Evolutionary conservation across 805 yeast genomes (phyloP), one percentile per base, ranked within the genome.

Genomic region (Candida oleophila): DNA sequence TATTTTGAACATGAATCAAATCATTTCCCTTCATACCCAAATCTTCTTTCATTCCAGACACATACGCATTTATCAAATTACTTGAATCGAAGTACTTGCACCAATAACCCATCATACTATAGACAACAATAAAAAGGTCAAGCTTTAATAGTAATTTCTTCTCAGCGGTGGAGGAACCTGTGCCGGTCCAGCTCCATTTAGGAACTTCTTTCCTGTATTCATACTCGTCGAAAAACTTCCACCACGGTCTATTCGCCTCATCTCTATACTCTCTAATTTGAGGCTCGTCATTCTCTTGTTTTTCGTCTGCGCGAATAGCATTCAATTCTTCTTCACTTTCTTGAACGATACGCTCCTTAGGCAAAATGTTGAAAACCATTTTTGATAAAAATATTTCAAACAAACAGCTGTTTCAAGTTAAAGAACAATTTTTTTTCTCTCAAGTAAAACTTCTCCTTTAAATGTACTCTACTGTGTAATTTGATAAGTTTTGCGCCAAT

Each of bases 191-290:
- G 42, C 56, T 55, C 54, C 53, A 56, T 36, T 37, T 44, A 3
- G 60, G 46, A 15, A 52, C 54, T 14, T 46, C 28, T 35, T 50
- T 52, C 15, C 68, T 46, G 49, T 65, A 63, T 45, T 65, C 68
- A 45, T 57, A 65, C 49, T 65, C 68, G 46, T 65, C 68, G 38
- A 77, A 77, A 48, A 64, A 76, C 22, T 68, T 69, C 66, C 67
- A 75, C 78, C 81, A 78, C 32, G 72, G 68, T 42, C 81, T 66
- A 49, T 73, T 57, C 7, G 80, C 80, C 56, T 78, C 83, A 55
- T 79, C 83, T 50, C 82, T 63, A 55, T 71, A 74, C 54, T 77
- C 82, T 30, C 14, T 21, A 11, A 38, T 19, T 15, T 11, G 22
- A n/a, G 34, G 19, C n/a, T 34, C 39, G 2, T 22, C 45, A 4